A percentile compares a stretch with the other conserved stretches of the same genome.
Conservation (phyloP, 352 stramenopile species). For the Thalassiosira delicatula region DNA sequence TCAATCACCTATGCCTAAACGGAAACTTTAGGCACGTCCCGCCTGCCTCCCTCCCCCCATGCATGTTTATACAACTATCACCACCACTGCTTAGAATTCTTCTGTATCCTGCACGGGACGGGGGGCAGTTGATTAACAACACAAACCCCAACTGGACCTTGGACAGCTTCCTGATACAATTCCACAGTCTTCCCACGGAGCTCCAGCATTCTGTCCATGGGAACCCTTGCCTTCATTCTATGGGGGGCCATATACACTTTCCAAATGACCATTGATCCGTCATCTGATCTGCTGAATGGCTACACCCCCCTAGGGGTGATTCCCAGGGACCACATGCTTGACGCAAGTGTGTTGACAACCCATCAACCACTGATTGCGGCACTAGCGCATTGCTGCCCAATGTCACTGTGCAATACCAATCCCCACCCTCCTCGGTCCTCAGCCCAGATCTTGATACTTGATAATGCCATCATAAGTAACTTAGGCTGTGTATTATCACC, state of each 20-base stretch:
- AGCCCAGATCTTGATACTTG: too few relatives aligned
- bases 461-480: conserved; percentile 98
- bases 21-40: too few relatives aligned
- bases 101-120: conserved; percentile 83
- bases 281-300: conserved; percentile 90
- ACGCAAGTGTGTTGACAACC: conserved; percentile 53
- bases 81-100: conserved; percentile 89
- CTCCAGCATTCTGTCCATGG: conserved; percentile 1
- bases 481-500: conserved; percentile 83
- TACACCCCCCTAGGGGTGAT: conserved; percentile 85
- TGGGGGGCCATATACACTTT: conserved; percentile 82
- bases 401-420: conserved; percentile 96
- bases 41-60: too few relatives aligned
- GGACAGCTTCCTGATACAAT: conserved; percentile 85
- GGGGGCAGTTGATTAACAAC: conserved; percentile 92
- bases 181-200: conserved; percentile 85
- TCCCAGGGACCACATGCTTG: conserved; percentile 93
- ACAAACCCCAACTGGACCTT: conserved; percentile 88
- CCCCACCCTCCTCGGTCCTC: conserved; percentile 93
- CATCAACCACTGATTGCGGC: neutral
- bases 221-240: conserved; percentile 69
- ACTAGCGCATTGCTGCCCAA: conserved; percentile 68
- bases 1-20: too few relatives aligned
- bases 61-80: conserved; percentile 92
- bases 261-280: conserved; percentile 93